Percentiles rank a stretch among this genome's conserved stretches.
phyloP scores from a whole-genome alignment of 345 rosid genomes.

The Atalantia buxifolia region DNA sequence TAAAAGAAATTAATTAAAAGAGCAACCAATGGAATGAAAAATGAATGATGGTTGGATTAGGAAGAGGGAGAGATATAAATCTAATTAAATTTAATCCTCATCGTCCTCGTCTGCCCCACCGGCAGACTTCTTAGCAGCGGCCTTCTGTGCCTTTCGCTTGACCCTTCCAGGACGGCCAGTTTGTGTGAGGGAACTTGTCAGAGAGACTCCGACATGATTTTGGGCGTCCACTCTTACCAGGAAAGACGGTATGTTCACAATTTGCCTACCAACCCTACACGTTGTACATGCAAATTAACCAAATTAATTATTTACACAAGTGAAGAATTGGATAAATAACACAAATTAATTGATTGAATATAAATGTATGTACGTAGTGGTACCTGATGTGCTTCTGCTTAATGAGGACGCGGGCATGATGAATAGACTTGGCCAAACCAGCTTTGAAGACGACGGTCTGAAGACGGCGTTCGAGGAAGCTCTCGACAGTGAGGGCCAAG shows the following conservation, averaged over 20 bases:
- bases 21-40: too few species aligned
- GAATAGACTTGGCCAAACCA: conserved; percentile 56
- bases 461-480: conserved; percentile 52
- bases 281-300: too few species aligned
- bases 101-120: conserved; percentile 60
- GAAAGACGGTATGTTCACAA: conserved; percentile 53
- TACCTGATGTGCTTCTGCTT: conserved; percentile 56
- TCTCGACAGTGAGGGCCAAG: conserved; percentile 49
- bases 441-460: conserved; percentile 55
- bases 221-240: conserved; percentile 52
- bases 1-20: too few species aligned
- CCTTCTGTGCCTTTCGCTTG: conserved; percentile 48
- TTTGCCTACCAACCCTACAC: conserved; percentile 48
- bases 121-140: conserved; percentile 46
- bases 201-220: conserved; percentile 49
- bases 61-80: too few species aligned
- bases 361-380: fast-evolving
- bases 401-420: conserved; percentile 55
- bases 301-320: too few species aligned
- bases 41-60: too few species aligned
- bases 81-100: conserved; percentile 18
- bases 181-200: conserved; percentile 37
- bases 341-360: too few species aligned
- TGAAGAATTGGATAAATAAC: too few species aligned
- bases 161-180: conserved; percentile 54